Base-by-base conservation (phyloP, 768 basidiomycete species). In the Suillus plorans region DNA sequence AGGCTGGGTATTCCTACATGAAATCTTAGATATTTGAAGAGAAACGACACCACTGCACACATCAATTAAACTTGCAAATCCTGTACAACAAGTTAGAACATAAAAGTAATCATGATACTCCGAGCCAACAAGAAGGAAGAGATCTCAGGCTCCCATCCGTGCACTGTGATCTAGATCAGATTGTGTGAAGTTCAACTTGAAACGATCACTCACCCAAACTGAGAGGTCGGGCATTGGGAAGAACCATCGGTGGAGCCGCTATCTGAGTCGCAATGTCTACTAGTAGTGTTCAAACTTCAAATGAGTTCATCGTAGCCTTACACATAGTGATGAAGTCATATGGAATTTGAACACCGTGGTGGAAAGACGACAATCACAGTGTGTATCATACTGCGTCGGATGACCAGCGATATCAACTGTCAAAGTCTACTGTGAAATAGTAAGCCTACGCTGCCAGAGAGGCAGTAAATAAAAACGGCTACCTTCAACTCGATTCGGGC, bases 1-100 rank as follows among this genome's bases (percentile, higher is more conserved):
- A 76, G 3, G 85, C 83, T 83, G 1, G 88, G 87, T 0, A 84
- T 80, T 4, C 86, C 86, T 82, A 62, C 6, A 45, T 44, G 58
- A 22, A 70, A 74, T 20, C 73, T 53, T 8, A 75, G 63, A 1
- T 28, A 71, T 69, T 70, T 7, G 22, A 7, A n/a, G n/a, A n/a
- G 25, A 22, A 13, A 52, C 25, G 8, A 37, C 36, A 63, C n/a
- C 18, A 41, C 53, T 20, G 28, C 16, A 63, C 68, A 64, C 65
- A 69, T 66, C 68, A 41, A 74, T 64, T 14, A 71, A 69, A 47
- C 25, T 64, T 62, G 69, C 78, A 18, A 69, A 49, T n/a, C 72
- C 76, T 78, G 10, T 14, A 42, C 10, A 22, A 45, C 7, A 9
- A 45, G 20, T 2, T 13, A 44, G 14, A 42, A 20, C 31, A n/a